A percentile compares a stretch with the other conserved stretches of the same genome.
These are phyloP conservation scores for Sarocladium kiliense DNA, from an alignment of 2,329 filamentous ascomycete genomes.

Conservation along the genomic window DNA sequence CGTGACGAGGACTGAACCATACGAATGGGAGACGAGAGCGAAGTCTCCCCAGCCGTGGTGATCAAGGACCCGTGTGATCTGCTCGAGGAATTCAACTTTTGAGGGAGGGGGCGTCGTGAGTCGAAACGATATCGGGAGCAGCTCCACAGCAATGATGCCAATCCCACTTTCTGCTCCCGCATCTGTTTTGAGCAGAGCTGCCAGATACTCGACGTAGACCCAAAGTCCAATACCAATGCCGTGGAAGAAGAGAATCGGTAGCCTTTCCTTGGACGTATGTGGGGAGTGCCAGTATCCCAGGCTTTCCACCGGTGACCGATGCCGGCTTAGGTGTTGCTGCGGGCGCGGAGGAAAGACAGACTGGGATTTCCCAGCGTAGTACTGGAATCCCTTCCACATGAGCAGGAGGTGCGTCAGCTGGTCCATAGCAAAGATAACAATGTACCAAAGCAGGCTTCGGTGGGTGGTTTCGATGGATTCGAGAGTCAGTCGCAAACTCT, in stretches of 20 bases:
- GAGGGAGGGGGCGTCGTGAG: conserved; percentile 49
- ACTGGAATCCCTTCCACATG: conserved; percentile 43
- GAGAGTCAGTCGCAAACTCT: conserved; percentile 58
- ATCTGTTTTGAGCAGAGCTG: conserved; percentile 37
- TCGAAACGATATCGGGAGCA: conserved; percentile 61
- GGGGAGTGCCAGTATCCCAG: conserved; percentile 63
- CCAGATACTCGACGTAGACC: conserved; percentile 55
- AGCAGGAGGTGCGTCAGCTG: conserved; percentile 42
- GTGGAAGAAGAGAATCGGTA: conserved; percentile 64
- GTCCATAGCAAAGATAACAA: conserved; percentile 50
- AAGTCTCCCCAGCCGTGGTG: conserved; percentile 53
- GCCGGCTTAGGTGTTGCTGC: conserved; percentile 34
- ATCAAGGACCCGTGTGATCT: conserved; percentile 53
- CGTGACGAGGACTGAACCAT: conserved; percentile 58
- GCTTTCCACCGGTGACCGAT: conserved; percentile 40
- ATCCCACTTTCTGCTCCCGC: conserved; percentile 33
- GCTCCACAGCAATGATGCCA: conserved; percentile 61
- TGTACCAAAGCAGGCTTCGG: conserved; percentile 60
- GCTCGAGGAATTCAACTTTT: conserved; percentile 47
- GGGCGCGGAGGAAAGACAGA: conserved; percentile 55
- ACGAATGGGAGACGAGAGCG: conserved; percentile 57
- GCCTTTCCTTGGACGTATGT: conserved; percentile 45
- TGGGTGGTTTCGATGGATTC: conserved; percentile 58
- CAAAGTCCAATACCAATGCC: conserved; percentile 66
- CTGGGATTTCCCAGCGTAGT: conserved; percentile 35